Conservation (phyloP, 805 yeast genomes). For the Cyberlindnera maritima region DNA sequence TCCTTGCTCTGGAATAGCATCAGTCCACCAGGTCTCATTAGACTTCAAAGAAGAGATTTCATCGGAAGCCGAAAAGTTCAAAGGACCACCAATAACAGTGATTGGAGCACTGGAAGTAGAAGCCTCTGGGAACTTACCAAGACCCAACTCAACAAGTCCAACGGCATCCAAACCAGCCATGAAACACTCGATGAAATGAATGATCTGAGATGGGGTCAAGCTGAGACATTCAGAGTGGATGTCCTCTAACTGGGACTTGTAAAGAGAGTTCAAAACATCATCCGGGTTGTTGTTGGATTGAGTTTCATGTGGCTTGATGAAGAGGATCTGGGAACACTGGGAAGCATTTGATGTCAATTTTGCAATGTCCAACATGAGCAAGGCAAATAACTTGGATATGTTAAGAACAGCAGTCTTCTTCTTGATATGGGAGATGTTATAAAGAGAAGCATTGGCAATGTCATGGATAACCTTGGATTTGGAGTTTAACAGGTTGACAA, state of each 20-base stretch:
- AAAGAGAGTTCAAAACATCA: slow-evolving; percentile 27
- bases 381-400: slow-evolving; percentile 32
- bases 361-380: slow-evolving; percentile 31
- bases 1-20: slow-evolving; percentile 24
- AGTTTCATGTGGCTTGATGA: slow-evolving; percentile 36
- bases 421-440: slow-evolving; percentile 26
- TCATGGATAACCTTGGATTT: slow-evolving; percentile 25
- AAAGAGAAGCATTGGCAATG: slow-evolving; percentile 18
- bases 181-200: slow-evolving; percentile 32
- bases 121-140: slow-evolving; percentile 34
- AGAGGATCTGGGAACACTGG: slow-evolving; percentile 32
- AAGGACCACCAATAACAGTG: slow-evolving; percentile 32
- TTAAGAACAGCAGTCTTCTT: slow-evolving; percentile 34
- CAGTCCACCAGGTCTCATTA: slow-evolving; percentile 27
- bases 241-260: slow-evolving; percentile 24
- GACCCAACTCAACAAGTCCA: slow-evolving; percentile 37
- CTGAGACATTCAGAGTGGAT: slow-evolving; percentile 15
- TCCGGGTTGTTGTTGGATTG: slow-evolving; percentile 26
- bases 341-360: slow-evolving; percentile 30
- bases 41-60: slow-evolving; percentile 24
- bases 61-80: slow-evolving; percentile 24
- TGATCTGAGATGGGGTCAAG: slow-evolving; percentile 28
- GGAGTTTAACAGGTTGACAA: slow-evolving; percentile 26
- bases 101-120: slow-evolving; percentile 17
- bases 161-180: slow-evolving; percentile 32